phyloP scores from a whole-genome alignment of 164 flowering plant genomes.

The Vitis vinifera region ASM3070453v1 NC_081821.1:1225001-1225500 shows the following conservation, averaged over 20 bases:
- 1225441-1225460: slow-evolving; percentile 67
- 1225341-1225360: not conserved
- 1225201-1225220: slow-evolving; percentile 12
- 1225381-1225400: slow-evolving; percentile 41
- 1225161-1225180: not conserved
- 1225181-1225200: not conserved
- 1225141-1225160: not conserved
- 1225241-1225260: slow-evolving; percentile 11
- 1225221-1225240: slow-evolving; percentile 1
- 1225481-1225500: slow-evolving; percentile 60
- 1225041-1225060: slow-evolving; percentile 8
- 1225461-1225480: slow-evolving; percentile 53
- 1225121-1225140: not conserved
- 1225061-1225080: slow-evolving; percentile 10
- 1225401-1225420: slow-evolving; percentile 67
- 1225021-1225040: too few species aligned
- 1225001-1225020: too few species aligned
- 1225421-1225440: slow-evolving; percentile 62
- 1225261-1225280: slow-evolving; percentile 15
- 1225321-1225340: slow-evolving; percentile 12
- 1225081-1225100: not conserved
- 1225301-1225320: slow-evolving; percentile 8
- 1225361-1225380: not conserved
- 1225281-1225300: slow-evolving; percentile 8
- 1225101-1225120: slow-evolving; percentile 9